Percentiles rank a stretch among this genome's conserved stretches.
phyloP scores from a whole-genome alignment of 2,329 filamentous ascomycete species.

The Piedraia hortae region DNA sequence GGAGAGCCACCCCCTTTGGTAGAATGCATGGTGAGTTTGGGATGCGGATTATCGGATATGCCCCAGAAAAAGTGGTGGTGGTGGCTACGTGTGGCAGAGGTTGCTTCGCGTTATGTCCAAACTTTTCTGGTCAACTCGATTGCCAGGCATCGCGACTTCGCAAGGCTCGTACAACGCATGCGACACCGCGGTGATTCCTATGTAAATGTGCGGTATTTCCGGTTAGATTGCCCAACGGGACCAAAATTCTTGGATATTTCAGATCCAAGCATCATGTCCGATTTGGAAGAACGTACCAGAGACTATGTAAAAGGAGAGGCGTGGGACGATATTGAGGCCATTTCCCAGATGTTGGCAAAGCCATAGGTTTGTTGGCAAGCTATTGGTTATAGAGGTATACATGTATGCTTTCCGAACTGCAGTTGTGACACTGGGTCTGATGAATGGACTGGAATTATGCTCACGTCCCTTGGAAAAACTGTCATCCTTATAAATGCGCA shows the following conservation, averaged over 20 bases:
- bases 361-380: too few species aligned
- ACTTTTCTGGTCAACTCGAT: conserved; percentile 1
- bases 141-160: conserved; percentile 1
- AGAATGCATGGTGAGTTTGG: conserved; percentile 1
- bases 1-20: neutral
- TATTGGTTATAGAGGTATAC: too few species aligned
- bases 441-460: too few species aligned
- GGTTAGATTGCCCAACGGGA: neutral
- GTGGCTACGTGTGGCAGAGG: too few species aligned
- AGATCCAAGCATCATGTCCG: conserved; percentile 1
- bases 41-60: conserved; percentile 1
- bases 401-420: too few species aligned
- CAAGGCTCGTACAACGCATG: conserved; percentile 1
- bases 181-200: conserved; percentile 1
- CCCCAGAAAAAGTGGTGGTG: conserved; percentile 1
- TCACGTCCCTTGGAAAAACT: too few species aligned
- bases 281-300: conserved; percentile 1
- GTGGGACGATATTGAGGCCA: neutral
- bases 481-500: too few species aligned
- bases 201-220: conserved; percentile 1
- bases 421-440: too few species aligned
- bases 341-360: too few species aligned
- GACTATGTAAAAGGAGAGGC: conserved; percentile 1
- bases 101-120: too few species aligned
- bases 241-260: conserved; percentile 1